Base-by-base conservation (phyloP, 1,284 basidiomycete genomes). In the Phlebopus sp. region DNA sequence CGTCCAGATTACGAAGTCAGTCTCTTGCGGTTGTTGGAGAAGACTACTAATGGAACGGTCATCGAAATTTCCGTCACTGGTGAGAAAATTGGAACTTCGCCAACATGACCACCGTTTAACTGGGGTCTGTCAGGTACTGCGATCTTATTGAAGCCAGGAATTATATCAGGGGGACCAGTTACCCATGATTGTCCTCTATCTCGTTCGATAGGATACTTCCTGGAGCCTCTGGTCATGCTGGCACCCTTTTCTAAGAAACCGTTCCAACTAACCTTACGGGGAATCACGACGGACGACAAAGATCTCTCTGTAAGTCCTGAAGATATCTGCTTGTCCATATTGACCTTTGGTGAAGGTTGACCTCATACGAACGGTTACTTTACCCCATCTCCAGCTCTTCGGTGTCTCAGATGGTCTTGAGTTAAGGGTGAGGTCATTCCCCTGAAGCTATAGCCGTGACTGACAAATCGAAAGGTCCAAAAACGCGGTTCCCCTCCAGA, bases 41-140 rank as follows among this genome's bases (percentile, higher is more conserved):
- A 93, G 63, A 73, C 92, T 2, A 97, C 95, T 4, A 98, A 99
- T 76, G 97, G 97, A 1, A 92, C 91, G 6, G 73, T 91, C 21
- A 92, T 99, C 53, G 97, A 99, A 66, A 99, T 99, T 48, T 96
- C 92, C 2, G 89, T 96, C 15, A 99, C 97, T 11, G 92, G 91
- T 91, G 53, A 51, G 78, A 40, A 38, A 8, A 11, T 34, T 37
- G 35, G 35, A 34, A 17, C 10, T 29, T 29, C 27, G 7, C 27
- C 19, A 25, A 21, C 34, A 15, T 51, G 30, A 10, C 30, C 11
- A 48, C 50, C 38, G 34, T 4, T 30, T 44, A 50, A 38, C 53
- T 41, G 29, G 42, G 38, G 18, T 41, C 8, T 2, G 13, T 11
- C 55, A 92, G 92, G 94, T 74, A 97, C 94, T 44, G 84, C 91